Conservation (phyloP, 2,329 filamentous ascomycete species). For the Cladophialophora carrionii region DNA sequence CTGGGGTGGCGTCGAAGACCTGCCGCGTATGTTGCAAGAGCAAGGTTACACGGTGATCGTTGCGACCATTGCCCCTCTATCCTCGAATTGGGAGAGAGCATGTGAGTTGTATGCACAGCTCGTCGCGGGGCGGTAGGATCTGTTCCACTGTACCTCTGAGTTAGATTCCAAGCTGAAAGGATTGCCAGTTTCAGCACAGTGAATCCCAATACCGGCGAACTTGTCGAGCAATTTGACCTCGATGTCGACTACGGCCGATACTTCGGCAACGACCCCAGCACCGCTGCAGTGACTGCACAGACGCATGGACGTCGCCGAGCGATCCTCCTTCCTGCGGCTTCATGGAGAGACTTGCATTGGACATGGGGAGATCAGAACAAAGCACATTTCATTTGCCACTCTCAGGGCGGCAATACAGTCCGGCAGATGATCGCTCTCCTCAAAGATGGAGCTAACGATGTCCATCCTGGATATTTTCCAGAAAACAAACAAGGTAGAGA, state of each 20-base stretch:
- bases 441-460: background rate
- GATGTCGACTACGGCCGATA: background rate
- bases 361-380: background rate
- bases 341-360: background rate
- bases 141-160: background rate
- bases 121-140: background rate
- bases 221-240: background rate
- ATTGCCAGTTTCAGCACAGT: background rate
- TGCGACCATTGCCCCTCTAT: background rate
- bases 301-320: background rate
- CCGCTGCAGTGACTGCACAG: background rate
- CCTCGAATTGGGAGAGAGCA: background rate
- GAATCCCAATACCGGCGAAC: background rate
- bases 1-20: background rate
- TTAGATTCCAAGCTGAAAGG: background rate
- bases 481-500: background rate
- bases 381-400: slow-evolving; percentile 1
- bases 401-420: background rate
- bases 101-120: background rate
- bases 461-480: background rate
- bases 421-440: background rate
- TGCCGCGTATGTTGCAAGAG: background rate
- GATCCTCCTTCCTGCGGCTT: background rate
- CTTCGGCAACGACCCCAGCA: background rate
- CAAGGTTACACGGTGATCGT: background rate